phyloP scores from a whole-genome alignment of 148 eudicot species.

The Rhododendron mucronatum region DNA sequence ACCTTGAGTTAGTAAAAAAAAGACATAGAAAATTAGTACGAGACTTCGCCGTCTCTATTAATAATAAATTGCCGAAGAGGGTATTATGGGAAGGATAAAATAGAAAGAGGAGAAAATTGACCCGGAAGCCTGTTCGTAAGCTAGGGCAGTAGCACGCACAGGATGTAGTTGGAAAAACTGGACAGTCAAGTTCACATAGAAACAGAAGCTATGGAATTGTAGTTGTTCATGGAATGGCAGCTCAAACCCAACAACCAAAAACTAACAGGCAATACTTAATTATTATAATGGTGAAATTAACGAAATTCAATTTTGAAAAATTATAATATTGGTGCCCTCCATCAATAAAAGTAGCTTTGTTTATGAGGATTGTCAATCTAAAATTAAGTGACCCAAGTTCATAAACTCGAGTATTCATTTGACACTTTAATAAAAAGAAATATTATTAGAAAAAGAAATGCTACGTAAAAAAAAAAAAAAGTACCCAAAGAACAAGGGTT shows the following conservation, averaged over 20 bases:
- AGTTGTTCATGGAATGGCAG: conserved; percentile 20
- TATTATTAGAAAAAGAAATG: too few relatives aligned
- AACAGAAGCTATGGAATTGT: conserved; percentile 6
- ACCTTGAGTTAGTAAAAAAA: neutral
- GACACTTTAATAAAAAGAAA: too few relatives aligned
- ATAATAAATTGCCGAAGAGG: neutral
- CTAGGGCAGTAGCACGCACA: neutral
- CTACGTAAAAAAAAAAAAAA: too few relatives aligned
- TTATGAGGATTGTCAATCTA: too few relatives aligned
- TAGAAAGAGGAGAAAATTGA: neutral
- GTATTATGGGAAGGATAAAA: neutral
- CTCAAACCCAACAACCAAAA: conserved; percentile 14
- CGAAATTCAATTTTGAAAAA: too few relatives aligned
- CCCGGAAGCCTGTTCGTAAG: neutral
- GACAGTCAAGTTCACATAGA: neutral
- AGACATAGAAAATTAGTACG: neutral
- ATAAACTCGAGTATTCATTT: too few relatives aligned
- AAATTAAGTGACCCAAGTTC: too few relatives aligned
- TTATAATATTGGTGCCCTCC: too few relatives aligned
- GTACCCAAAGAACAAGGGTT: too few relatives aligned
- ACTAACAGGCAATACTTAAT: neutral
- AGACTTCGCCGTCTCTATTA: neutral
- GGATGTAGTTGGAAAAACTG: neutral
- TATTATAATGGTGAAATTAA: neutral
- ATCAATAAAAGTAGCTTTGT: too few relatives aligned